Base-by-base conservation (phyloP, 257 asterid genomes). In the Petunia secreta region DNA sequence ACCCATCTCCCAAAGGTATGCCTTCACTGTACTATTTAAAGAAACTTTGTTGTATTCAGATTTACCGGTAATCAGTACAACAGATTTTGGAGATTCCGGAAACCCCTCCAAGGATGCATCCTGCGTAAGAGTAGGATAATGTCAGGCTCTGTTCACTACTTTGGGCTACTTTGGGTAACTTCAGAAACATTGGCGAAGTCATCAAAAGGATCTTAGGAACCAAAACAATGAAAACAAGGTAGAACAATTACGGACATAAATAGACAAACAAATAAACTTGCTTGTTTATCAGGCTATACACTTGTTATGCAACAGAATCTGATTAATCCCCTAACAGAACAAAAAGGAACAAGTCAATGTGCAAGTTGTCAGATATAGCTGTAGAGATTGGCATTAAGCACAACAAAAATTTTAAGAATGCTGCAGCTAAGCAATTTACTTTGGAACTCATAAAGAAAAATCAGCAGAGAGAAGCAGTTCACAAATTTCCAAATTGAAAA, bases 1-100 rank as follows among this genome's bases (percentile, higher is more conserved):
- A 38, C 98, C 98, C 97, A 93, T 95, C 81, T 95, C 99, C 99
- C 99, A 95, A 14, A 95, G 97, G 87, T 77, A 91, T 48, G 97
- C 97, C 83, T 92, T 95, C 59, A 95, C 84, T 16, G 97, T 92
- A 88, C 90, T 91, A 86, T 93, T 88, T 41, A 95, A 67, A 14
- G 97, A 95, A 69, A 95, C 92, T 62, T 85, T 83, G 88, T 95
- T 93, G 92, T 95, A 95, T 46, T 88, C 94, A 75, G 98, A 88
- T 40, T 90, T 89, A 67, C 99, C 98, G 0, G 97, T 95, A 71
- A 95, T 95, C 46, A 95, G 89, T 52, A 92, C 97, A 15, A 95
- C 97, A 0, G 98, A 93, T 64, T 93, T 95, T 50, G 99, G 98
- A 81, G 98, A 93, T 84, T 90, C 94, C 1, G 99, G 99, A 39